These are phyloP conservation scores for Botrytis galanthina DNA, from an alignment of 2,329 filamentous ascomycete species.

Conservation along the genomic window DNA sequence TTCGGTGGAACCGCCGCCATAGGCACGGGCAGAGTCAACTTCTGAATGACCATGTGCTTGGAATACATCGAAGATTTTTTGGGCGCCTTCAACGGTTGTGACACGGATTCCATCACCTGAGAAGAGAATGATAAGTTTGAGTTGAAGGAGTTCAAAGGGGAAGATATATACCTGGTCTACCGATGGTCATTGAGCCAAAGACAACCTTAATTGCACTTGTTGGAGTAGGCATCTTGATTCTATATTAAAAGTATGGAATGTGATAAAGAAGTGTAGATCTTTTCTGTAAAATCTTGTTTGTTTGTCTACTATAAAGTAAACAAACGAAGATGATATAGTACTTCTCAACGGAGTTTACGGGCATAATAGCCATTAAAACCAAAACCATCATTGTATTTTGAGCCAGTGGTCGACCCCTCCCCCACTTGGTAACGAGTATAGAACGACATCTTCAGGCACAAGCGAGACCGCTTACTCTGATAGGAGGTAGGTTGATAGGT, in stretches of 20 bases:
- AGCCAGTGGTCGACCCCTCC: not conserved
- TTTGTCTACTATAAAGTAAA: not conserved
- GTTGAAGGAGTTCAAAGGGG: too few relatives aligned
- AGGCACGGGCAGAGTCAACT: constrained; percentile 65
- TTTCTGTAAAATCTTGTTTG: not conserved
- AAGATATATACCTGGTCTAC: constrained; percentile 6
- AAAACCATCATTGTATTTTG: not conserved
- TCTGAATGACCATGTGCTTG: constrained; percentile 66
- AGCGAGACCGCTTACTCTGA: not conserved
- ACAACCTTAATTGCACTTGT: constrained; percentile 19
- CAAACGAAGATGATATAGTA: not conserved
- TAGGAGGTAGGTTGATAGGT: not conserved
- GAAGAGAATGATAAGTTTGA: not conserved
- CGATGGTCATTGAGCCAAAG: constrained; percentile 31
- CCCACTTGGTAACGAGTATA: not conserved
- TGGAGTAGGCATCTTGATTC: not conserved
- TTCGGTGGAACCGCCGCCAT: constrained; percentile 64
- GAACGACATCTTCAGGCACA: not conserved
- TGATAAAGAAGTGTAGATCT: not conserved
- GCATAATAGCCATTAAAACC: not conserved
- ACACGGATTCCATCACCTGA: not conserved
- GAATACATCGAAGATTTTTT: constrained; percentile 58
- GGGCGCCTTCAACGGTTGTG: not conserved
- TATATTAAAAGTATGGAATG: not conserved
- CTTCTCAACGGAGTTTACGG: not conserved